Conservation (phyloP, 2,329 filamentous ascomycete genomes). For the Parastagonospora nodorum region DNA sequence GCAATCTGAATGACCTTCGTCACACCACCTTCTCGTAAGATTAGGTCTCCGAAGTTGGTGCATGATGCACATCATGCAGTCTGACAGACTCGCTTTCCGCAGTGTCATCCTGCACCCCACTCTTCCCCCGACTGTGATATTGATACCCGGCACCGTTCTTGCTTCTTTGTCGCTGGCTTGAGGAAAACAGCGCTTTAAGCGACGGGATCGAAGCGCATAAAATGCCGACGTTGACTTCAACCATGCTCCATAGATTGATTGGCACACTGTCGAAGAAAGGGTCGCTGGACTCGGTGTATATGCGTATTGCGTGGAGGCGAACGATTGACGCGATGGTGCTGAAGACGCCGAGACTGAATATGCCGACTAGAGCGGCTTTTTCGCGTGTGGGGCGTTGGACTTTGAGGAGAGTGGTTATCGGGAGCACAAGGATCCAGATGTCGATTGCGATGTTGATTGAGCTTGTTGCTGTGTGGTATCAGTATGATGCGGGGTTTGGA, state of each 20-base stretch:
- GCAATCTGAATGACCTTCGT: no score
- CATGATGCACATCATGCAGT: no score
- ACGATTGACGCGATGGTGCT: constrained; percentile 84
- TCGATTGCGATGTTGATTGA: constrained; percentile 91
- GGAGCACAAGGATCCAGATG: constrained; percentile 80
- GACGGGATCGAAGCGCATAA: constrained; percentile 87
- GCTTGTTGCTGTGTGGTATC: constrained; percentile 42
- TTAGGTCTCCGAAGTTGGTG: no score
- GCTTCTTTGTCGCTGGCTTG: constrained; percentile 15
- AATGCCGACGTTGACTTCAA: constrained; percentile 89
- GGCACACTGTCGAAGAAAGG: constrained; percentile 73
- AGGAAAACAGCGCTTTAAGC: constrained; percentile 70
- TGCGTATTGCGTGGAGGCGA: constrained; percentile 51
- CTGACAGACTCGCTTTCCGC: background rate
- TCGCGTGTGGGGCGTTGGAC: constrained; percentile 82
- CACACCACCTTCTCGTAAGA: no score
- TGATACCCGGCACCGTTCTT: constrained; percentile 18
- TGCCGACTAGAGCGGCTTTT: constrained; percentile 81
- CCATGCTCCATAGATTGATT: constrained; percentile 90
- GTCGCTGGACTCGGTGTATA: constrained; percentile 51
- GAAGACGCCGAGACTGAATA: constrained; percentile 83
- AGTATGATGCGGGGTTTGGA: background rate
- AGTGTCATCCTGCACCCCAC: background rate
- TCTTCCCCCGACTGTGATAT: constrained; percentile 23
- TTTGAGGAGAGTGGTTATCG: constrained; percentile 80